These are phyloP conservation scores for Rhizoclosmatium globosum DNA, from an alignment of 192 early-diverging fungal genomes.

Conservation along the genomic window DNA sequence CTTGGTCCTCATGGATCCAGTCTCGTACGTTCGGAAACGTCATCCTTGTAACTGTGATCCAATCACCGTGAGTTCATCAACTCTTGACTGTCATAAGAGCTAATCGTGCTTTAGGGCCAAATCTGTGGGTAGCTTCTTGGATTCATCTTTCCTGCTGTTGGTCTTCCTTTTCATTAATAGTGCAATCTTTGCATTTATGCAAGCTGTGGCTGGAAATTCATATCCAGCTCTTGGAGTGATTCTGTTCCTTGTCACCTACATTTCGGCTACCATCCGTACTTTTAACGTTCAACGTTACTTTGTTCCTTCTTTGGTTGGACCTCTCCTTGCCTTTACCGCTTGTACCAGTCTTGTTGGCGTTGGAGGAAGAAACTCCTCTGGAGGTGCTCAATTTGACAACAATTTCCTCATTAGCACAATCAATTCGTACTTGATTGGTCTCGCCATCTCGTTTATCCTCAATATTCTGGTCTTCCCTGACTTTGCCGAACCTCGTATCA, in stretches of 20 bases:
- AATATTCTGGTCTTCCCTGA: slow-evolving; percentile 26
- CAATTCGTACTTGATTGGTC: slow-evolving; percentile 17
- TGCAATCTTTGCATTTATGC: slow-evolving; percentile 23
- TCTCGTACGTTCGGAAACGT: slow-evolving; percentile 19
- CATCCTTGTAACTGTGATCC: slow-evolving; percentile 21
- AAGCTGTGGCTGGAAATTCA: slow-evolving; percentile 14
- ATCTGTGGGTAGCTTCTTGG: slow-evolving; percentile 33
- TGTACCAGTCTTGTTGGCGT: neutral
- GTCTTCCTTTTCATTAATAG: neutral
- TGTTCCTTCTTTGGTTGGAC: slow-evolving; percentile 20
- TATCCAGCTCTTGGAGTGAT: neutral
- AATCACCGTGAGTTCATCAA: slow-evolving; percentile 22
- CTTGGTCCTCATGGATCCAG: slow-evolving; percentile 5
- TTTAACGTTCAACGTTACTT: slow-evolving; percentile 9
- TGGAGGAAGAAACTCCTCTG: neutral
- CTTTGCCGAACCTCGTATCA: slow-evolving; percentile 23
- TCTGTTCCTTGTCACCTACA: slow-evolving; percentile 18
- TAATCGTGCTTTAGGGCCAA: neutral
- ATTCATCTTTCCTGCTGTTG: slow-evolving; percentile 7
- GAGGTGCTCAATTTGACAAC: slow-evolving; percentile 8
- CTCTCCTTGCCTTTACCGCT: slow-evolving; percentile 5
- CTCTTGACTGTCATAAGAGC: neutral
- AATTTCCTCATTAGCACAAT: slow-evolving; percentile 11
- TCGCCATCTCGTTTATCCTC: slow-evolving; percentile 6
- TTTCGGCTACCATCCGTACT: slow-evolving; percentile 11